Conservation (phyloP, 768 basidiomycete genomes). For the Fomitopsis serialis region DNA sequence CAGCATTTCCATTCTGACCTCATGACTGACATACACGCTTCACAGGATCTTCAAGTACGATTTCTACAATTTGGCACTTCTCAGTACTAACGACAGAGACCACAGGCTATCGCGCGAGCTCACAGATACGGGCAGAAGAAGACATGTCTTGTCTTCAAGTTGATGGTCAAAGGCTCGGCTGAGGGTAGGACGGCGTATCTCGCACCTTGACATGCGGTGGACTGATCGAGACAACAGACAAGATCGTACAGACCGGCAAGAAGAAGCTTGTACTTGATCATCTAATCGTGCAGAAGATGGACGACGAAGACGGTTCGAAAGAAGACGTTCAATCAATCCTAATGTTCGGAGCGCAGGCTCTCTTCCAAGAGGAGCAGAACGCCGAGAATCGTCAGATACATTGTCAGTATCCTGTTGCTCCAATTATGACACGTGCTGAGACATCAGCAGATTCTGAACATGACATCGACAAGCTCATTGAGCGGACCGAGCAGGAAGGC, state of each 20-base stretch:
- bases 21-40: background rate
- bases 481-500: slow-evolving; percentile 73
- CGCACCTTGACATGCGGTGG: background rate
- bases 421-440: background rate
- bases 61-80: background rate
- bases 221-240: slow-evolving; percentile 44
- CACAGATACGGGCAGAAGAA: slow-evolving; percentile 96
- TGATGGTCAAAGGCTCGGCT: slow-evolving; percentile 93
- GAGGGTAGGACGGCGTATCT: slow-evolving; percentile 48
- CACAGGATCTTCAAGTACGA: slow-evolving; percentile 77
- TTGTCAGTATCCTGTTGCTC: slow-evolving; percentile 39
- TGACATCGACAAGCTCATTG: slow-evolving; percentile 83
- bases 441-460: slow-evolving; percentile 57
- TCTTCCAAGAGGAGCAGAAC: slow-evolving; percentile 65
- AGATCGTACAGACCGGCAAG: slow-evolving; percentile 89
- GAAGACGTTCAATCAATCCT: slow-evolving; percentile 88
- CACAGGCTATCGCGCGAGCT: slow-evolving; percentile 87
- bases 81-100: background rate
- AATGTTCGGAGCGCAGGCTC: slow-evolving; percentile 79
- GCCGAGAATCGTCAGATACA: slow-evolving; percentile 54
- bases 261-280: slow-evolving; percentile 94
- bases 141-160: slow-evolving; percentile 90
- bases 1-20: background rate
- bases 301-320: slow-evolving; percentile 67
- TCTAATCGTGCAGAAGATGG: slow-evolving; percentile 94